phyloP scores from a whole-genome alignment of 495 filamentous ascomycete species.

The Immersiella caudata region DNA sequence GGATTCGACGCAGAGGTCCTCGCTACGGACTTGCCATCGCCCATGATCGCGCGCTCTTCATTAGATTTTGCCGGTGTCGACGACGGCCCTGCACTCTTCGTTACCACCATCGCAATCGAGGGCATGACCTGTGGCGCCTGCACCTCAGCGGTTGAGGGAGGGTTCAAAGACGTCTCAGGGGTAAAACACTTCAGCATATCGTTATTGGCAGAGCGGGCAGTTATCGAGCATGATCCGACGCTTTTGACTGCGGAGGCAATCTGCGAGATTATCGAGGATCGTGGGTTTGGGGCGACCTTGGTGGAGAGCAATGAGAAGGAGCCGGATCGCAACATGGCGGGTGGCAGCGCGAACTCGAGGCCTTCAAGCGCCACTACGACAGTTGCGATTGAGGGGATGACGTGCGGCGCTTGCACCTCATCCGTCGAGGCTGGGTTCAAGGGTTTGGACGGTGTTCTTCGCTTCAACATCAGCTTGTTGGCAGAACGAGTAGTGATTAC shows the following conservation, averaged over 20 bases:
- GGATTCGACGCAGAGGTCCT: slow-evolving; percentile 95
- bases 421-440: slow-evolving; percentile 83
- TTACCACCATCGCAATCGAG: slow-evolving; percentile 82
- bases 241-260: slow-evolving; percentile 72
- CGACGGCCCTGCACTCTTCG: slow-evolving; percentile 45
- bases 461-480: slow-evolving; percentile 92
- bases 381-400: slow-evolving; percentile 94
- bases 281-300: slow-evolving; percentile 88
- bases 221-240: slow-evolving; percentile 77
- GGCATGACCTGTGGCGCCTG: slow-evolving; percentile 98
- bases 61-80: slow-evolving; percentile 37
- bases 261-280: slow-evolving; percentile 80
- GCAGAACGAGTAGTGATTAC: slow-evolving; percentile 89
- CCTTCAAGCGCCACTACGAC: slow-evolving; percentile 67
- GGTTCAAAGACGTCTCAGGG: slow-evolving; percentile 75
- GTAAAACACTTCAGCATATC: slow-evolving; percentile 90
- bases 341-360: slow-evolving; percentile 13
- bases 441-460: slow-evolving; percentile 70
- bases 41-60: slow-evolving; percentile 37
- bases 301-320: slow-evolving; percentile 53
- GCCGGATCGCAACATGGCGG: slow-evolving; percentile 39
- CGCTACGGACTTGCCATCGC: slow-evolving; percentile 69
- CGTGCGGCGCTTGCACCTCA: slow-evolving; percentile 91
- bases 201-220: slow-evolving; percentile 86
- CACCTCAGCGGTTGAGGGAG: slow-evolving; percentile 85